Evolutionary conservation across 768 basidiomycete genomes (phyloP).

Genomic region (Macrocybe gigantea): DNA sequence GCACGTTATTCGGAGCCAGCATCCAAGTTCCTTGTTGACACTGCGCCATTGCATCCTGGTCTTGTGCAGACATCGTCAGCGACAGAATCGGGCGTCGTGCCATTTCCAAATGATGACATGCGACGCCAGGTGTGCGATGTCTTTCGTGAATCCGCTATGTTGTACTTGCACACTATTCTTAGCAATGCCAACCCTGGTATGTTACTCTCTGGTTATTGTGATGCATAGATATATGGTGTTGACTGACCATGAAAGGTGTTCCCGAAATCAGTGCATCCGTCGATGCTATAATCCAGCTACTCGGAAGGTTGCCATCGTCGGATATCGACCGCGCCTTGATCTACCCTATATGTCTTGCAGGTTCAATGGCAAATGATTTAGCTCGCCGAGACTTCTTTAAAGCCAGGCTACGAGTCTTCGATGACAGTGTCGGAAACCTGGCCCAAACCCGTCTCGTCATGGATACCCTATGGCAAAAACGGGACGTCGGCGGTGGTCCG

Average conservation of each 20-base stretch:
- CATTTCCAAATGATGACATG: constrained; percentile 36
- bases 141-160: constrained; percentile 58
- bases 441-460: constrained; percentile 53
- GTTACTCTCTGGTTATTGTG: constrained; percentile 10
- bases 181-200: constrained; percentile 67
- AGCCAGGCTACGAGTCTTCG: constrained; percentile 44
- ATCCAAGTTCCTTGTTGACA: constrained; percentile 25
- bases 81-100: constrained; percentile 22
- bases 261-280: constrained; percentile 63
- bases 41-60: constrained; percentile 34
- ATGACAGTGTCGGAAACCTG: constrained; percentile 55
- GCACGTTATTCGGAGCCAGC: constrained; percentile 29
- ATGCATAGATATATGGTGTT: no score
- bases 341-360: constrained; percentile 71
- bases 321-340: constrained; percentile 61
- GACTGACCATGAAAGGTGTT: constrained; percentile 40
- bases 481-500: constrained; percentile 46
- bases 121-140: constrained; percentile 45
- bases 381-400: constrained; percentile 54
- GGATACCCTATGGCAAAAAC: constrained; percentile 66
- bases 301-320: constrained; percentile 51
- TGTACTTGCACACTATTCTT: constrained; percentile 68
- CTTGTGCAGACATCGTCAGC: constrained; percentile 23
- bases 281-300: constrained; percentile 43
- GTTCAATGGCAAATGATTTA: constrained; percentile 66